Conservation (phyloP, 805 yeast species). For the Yamadazyma takamatsuzukensis region DNA sequence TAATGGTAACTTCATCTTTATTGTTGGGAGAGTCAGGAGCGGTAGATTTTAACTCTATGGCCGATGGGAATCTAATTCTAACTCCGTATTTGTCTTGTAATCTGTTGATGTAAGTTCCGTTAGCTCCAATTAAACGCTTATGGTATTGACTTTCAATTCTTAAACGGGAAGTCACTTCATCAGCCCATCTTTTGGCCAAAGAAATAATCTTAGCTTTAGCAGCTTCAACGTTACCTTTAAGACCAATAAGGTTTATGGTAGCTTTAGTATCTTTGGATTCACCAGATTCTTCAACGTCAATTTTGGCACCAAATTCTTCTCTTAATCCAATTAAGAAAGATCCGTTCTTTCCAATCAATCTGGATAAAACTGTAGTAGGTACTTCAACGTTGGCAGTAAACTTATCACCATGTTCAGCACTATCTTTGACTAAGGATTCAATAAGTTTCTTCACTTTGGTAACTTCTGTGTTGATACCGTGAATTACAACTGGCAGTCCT, state of each 20-base stretch:
- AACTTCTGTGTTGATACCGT: constrained; percentile 69
- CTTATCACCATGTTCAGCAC: constrained; percentile 46
- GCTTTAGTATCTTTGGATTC: constrained; percentile 27
- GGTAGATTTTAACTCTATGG: constrained; percentile 21
- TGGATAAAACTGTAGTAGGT: constrained; percentile 65
- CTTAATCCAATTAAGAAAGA: constrained; percentile 62
- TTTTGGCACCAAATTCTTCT: constrained; percentile 69
- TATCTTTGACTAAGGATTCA: constrained; percentile 51
- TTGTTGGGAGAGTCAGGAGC: constrained; percentile 39
- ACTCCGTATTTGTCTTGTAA: constrained; percentile 87
- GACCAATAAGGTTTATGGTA: constrained; percentile 65
- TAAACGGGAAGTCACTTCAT: constrained; percentile 64
- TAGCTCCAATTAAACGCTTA: constrained; percentile 77
- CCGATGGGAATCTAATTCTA: constrained; percentile 65
- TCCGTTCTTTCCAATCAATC: constrained; percentile 90
- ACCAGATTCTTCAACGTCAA: constrained; percentile 61
- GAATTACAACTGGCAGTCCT: constrained; percentile 57
- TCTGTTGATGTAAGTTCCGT: constrained; percentile 77
- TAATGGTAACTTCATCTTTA: constrained; percentile 62
- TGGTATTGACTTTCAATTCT: constrained; percentile 76
- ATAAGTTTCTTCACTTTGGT: constrained; percentile 50
- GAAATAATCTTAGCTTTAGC: constrained; percentile 58
- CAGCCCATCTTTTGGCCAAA: constrained; percentile 74
- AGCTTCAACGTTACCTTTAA: constrained; percentile 71
- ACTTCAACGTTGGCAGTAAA: constrained; percentile 50